Conservation (phyloP, 176 grass and related monocot genomes). For the Aegilops bicornis region DNA sequence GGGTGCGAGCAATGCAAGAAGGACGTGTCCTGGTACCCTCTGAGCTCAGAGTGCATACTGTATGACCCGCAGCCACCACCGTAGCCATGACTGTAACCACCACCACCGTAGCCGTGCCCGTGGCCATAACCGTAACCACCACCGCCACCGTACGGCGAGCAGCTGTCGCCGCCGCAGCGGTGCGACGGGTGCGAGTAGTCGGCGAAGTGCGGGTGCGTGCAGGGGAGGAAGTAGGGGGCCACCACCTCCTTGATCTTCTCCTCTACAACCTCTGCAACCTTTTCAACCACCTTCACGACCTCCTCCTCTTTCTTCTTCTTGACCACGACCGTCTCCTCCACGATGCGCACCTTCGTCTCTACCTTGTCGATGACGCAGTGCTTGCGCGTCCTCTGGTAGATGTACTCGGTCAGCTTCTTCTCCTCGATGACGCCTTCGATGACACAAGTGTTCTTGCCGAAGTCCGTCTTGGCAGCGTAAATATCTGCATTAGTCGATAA, state of each 20-base stretch:
- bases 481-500: slow-evolving; percentile 34
- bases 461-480: slow-evolving; percentile 65
- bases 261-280: slow-evolving; percentile 29
- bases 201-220: slow-evolving; percentile 61
- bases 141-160: not conserved
- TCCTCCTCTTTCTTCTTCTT: slow-evolving; percentile 28
- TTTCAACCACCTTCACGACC: not conserved
- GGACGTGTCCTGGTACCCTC: slow-evolving; percentile 37
- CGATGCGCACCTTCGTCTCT: slow-evolving; percentile 42
- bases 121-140: not conserved
- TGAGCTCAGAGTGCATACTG: slow-evolving; percentile 47
- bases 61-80: slow-evolving; percentile 23
- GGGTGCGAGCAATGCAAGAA: slow-evolving; percentile 82
- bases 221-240: slow-evolving; percentile 78
- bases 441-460: slow-evolving; percentile 54
- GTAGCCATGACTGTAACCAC: not conserved
- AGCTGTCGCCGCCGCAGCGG: not conserved
- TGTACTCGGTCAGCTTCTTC: slow-evolving; percentile 57
- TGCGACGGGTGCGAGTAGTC: slow-evolving; percentile 42
- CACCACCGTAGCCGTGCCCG: not conserved
- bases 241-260: slow-evolving; percentile 55
- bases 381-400: slow-evolving; percentile 51
- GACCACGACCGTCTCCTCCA: slow-evolving; percentile 46
- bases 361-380: slow-evolving; percentile 44
- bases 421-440: slow-evolving; percentile 60